Percentiles rank a stretch among this genome's conserved stretches.
Conservation (phyloP, 2,329 filamentous ascomycete species). For the Microdochium bolleyi region DNA sequence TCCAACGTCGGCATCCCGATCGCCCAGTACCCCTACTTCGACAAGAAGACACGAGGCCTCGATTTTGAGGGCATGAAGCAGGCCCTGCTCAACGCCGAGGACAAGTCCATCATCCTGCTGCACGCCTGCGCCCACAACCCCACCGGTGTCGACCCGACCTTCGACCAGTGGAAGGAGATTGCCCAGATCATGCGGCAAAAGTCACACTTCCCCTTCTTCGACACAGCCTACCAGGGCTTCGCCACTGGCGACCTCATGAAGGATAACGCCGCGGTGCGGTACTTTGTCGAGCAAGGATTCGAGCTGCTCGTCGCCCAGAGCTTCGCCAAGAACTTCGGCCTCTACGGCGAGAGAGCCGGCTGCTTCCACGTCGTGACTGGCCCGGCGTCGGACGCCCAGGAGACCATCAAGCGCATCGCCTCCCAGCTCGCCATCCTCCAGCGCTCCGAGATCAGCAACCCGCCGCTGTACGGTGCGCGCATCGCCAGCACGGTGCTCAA, state of each 20-base stretch:
- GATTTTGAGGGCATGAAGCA: slow-evolving; percentile 85
- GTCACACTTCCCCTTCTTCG: slow-evolving; percentile 95
- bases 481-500: slow-evolving; percentile 83
- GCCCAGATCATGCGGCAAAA: slow-evolving; percentile 68
- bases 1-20: slow-evolving; percentile 74
- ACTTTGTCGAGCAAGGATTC: slow-evolving; percentile 90
- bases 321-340: slow-evolving; percentile 96
- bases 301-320: slow-evolving; percentile 83
- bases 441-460: slow-evolving; percentile 95
- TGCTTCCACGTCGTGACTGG: slow-evolving; percentile 90
- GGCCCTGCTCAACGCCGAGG: slow-evolving; percentile 61
- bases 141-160: slow-evolving; percentile 89
- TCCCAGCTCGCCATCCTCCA: slow-evolving; percentile 91
- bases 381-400: slow-evolving; percentile 57
- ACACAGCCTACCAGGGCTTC: slow-evolving; percentile 96
- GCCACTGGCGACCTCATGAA: slow-evolving; percentile 80
- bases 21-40: slow-evolving; percentile 90
- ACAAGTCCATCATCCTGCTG: slow-evolving; percentile 78
- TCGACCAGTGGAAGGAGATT: slow-evolving; percentile 90
- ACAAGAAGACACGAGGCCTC: slow-evolving; percentile 77
- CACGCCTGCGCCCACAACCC: slow-evolving; percentile 98
- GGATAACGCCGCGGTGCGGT: slow-evolving; percentile 86
- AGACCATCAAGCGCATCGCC: slow-evolving; percentile 58
- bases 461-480: slow-evolving; percentile 85
- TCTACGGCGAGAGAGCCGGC: slow-evolving; percentile 93